Evolutionary conservation across 2,329 filamentous ascomycete genomes (phyloP).

Genomic region (Elsinoe necatrix): DNA sequence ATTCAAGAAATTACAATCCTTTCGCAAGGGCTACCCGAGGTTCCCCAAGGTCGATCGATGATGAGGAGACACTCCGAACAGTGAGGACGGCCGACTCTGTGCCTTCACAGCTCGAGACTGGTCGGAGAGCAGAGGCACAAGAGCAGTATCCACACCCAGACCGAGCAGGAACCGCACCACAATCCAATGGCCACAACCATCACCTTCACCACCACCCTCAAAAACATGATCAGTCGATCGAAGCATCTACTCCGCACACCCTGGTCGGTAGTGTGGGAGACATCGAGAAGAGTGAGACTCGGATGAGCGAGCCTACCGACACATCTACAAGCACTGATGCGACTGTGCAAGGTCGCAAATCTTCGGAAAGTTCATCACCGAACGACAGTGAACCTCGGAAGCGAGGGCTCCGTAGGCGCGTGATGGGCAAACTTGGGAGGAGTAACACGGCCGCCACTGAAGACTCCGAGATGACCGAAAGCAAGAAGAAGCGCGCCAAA

Average conservation of each 20-base stretch:
- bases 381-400: neutral
- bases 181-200: neutral
- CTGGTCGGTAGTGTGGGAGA: constrained; percentile 3
- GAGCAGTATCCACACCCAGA: constrained; percentile 17
- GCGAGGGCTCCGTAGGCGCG: neutral
- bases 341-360: neutral
- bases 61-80: constrained; percentile 14
- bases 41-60: constrained; percentile 8
- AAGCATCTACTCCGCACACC: constrained; percentile 1
- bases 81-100: constrained; percentile 16
- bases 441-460: constrained; percentile 18
- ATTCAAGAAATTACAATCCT: constrained; percentile 18
- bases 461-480: constrained; percentile 22
- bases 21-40: constrained; percentile 17
- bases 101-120: constrained; percentile 10
- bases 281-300: neutral
- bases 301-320: neutral
- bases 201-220: neutral
- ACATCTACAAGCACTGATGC: neutral
- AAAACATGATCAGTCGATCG: neutral
- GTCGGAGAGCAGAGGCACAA: constrained; percentile 3
- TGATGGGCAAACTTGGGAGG: constrained; percentile 14
- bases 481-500: constrained; percentile 19
- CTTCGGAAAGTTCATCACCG: neutral
- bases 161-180: constrained; percentile 17